A percentile compares a stretch with the other conserved stretches of the same genome.
phyloP scores from a whole-genome alignment of 2,329 filamentous ascomycete species.

The Pseudogymnoascus sp. region DNA sequence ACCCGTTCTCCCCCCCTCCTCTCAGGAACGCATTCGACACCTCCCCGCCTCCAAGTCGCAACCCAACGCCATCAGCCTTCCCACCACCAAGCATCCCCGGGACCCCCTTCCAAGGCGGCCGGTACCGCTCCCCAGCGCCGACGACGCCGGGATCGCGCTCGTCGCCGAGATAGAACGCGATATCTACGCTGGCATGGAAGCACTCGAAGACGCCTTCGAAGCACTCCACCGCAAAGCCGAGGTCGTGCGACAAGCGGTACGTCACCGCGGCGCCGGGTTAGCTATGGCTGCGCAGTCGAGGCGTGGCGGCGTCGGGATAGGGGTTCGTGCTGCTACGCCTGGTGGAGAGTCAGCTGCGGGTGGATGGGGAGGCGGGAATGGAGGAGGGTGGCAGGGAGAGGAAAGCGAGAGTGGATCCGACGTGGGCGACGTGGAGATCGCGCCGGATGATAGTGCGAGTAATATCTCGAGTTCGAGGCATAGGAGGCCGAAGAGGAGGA shows the following conservation, averaged over 20 bases:
- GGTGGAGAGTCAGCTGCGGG: conserved; percentile 25
- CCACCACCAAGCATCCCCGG: conserved; percentile 42
- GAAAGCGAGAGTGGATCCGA: conserved; percentile 33
- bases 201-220: conserved; percentile 89
- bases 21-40: conserved; percentile 18
- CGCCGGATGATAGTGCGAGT: conserved; percentile 73
- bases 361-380: conserved; percentile 14
- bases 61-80: conserved; percentile 42
- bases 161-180: conserved; percentile 90
- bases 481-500: conserved; percentile 59
- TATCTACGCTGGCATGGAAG: conserved; percentile 91
- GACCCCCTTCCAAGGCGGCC: conserved; percentile 28
- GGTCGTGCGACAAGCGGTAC: conserved; percentile 67
- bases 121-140: conserved; percentile 72
- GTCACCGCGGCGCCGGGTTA: conserved; percentile 76
- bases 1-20: conserved; percentile 31
- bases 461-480: conserved; percentile 69
- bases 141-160: conserved; percentile 92
- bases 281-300: conserved; percentile 27
- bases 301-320: conserved; percentile 14
- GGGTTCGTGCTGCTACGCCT: conserved; percentile 38
- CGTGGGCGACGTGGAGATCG: conserved; percentile 51
- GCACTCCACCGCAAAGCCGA: conserved; percentile 82
- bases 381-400: conserved; percentile 23
- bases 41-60: background rate